Evolutionary conservation across 176 grass and related monocot species (phyloP).

Genomic region (Avena eriantha): DNA sequence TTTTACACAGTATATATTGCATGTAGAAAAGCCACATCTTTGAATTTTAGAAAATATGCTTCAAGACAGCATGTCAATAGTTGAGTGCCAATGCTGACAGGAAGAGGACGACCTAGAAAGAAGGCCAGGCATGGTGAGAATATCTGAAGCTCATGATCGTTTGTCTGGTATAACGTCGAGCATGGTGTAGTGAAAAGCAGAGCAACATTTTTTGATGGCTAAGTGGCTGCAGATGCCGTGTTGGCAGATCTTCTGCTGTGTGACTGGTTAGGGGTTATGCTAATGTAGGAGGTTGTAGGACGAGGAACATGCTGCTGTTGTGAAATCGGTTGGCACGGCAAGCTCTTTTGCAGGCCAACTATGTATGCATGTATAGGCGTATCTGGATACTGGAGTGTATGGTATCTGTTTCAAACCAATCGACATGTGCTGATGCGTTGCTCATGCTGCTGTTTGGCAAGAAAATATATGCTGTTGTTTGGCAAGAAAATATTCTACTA

Average conservation of each 20-base stretch:
- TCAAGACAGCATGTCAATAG: neutral
- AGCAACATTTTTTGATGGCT: constrained; percentile 10
- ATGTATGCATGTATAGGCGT: neutral
- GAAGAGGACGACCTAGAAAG: neutral
- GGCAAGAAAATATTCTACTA: neutral
- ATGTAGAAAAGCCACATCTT: neutral
- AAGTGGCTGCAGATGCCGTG: neutral
- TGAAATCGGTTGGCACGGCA: neutral
- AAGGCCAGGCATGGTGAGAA: neutral
- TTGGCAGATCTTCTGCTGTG: neutral
- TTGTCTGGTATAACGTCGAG: too few relatives aligned
- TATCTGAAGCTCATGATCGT: too few relatives aligned
- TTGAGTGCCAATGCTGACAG: neutral
- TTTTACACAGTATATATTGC: neutral
- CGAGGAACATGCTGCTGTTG: neutral
- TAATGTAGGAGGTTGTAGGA: neutral
- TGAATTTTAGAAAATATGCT: constrained; percentile 1
- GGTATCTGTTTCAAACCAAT: neutral
- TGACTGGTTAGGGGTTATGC: neutral
- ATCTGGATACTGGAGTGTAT: neutral
- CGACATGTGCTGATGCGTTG: neutral
- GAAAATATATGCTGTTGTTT: neutral
- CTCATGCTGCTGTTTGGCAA: neutral
- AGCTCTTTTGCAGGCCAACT: neutral
- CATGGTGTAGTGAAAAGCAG: neutral